These are phyloP conservation scores for Nepenthes alata DNA, from an alignment of 179 eudicot species.

Conservation along the genomic window DNA sequence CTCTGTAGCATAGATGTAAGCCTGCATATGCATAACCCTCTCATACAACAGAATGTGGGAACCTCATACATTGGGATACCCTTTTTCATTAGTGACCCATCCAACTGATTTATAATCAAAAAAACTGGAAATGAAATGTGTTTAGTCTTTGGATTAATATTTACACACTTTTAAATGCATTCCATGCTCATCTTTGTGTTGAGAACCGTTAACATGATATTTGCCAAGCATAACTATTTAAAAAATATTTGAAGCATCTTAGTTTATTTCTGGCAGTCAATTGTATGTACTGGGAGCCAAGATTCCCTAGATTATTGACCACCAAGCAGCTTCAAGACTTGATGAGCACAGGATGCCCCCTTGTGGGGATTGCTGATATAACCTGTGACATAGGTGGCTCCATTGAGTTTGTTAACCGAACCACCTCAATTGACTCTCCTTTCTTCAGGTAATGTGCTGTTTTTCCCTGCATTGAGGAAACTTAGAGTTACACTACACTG, in stretches of 20 bases:
- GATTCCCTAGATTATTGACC: slow-evolving; percentile 79
- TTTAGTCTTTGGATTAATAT: no score
- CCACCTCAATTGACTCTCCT: slow-evolving; percentile 81
- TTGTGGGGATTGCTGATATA: slow-evolving; percentile 82
- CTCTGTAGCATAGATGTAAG: no score
- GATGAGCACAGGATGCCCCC: slow-evolving; percentile 48
- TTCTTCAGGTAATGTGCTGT: slow-evolving; percentile 57
- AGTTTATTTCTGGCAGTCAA: slow-evolving; percentile 41
- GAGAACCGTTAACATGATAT: neutral
- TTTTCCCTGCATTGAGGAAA: neutral
- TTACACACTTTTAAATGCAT: no score
- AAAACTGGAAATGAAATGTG: no score
- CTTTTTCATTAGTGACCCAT: no score
- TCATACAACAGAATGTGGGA: no score
- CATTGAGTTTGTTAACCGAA: slow-evolving; percentile 72
- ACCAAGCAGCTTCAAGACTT: slow-evolving; percentile 65
- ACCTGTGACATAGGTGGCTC: slow-evolving; percentile 97
- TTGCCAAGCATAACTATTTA: neutral
- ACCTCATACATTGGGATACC: no score
- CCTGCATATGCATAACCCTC: no score
- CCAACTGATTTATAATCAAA: no score
- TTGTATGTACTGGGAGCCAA: slow-evolving; percentile 98
- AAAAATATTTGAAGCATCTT: neutral
- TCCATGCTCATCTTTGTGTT: no score
- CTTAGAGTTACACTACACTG: neutral